Percentiles rank a stretch among this genome's conserved stretches.
Evolutionary conservation across 2,329 filamentous ascomycete species (phyloP).

Genomic region (Trichoderma sp.): DNA sequence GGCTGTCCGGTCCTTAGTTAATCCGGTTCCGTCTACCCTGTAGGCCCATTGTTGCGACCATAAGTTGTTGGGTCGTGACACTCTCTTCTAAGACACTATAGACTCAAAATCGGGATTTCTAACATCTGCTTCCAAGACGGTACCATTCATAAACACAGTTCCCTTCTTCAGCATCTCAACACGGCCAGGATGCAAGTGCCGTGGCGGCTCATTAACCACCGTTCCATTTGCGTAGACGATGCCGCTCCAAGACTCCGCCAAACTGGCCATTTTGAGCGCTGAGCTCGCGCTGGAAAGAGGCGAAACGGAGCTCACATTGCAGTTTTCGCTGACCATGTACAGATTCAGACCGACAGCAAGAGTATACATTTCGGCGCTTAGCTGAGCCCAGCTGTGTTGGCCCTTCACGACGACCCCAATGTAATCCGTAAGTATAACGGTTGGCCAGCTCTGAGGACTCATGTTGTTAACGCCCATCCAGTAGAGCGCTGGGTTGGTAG

Average conservation of each 20-base stretch:
- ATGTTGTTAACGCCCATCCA: constrained; percentile 37
- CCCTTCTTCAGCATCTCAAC: constrained; percentile 32
- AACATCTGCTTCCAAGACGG: constrained; percentile 28
- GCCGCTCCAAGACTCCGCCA: constrained; percentile 32
- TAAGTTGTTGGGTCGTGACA: too few species aligned
- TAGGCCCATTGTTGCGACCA: too few species aligned
- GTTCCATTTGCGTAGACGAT: constrained; percentile 39
- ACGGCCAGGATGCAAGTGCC: constrained; percentile 29
- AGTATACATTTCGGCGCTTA: constrained; percentile 38
- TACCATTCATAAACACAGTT: constrained; percentile 33
- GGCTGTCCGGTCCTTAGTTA: too few species aligned
- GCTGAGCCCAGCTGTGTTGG: constrained; percentile 32
- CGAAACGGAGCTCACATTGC: constrained; percentile 30
- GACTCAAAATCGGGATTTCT: constrained; percentile 30
- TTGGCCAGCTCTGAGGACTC: constrained; percentile 35
- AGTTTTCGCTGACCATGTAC: constrained; percentile 41
- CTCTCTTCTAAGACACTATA: background rate
- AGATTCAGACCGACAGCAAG: constrained; percentile 35
- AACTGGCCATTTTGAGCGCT: background rate
- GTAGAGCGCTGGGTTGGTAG: constrained; percentile 41
- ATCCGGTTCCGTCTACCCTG: too few species aligned
- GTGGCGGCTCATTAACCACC: constrained; percentile 30
- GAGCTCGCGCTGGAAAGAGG: constrained; percentile 27
- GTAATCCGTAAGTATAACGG: constrained; percentile 38
- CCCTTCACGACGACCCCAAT: constrained; percentile 35